Percentiles rank a stretch among this genome's conserved stretches.
Conservation (phyloP, 495 filamentous ascomycete species). For the Aspergillus steynii region DNA sequence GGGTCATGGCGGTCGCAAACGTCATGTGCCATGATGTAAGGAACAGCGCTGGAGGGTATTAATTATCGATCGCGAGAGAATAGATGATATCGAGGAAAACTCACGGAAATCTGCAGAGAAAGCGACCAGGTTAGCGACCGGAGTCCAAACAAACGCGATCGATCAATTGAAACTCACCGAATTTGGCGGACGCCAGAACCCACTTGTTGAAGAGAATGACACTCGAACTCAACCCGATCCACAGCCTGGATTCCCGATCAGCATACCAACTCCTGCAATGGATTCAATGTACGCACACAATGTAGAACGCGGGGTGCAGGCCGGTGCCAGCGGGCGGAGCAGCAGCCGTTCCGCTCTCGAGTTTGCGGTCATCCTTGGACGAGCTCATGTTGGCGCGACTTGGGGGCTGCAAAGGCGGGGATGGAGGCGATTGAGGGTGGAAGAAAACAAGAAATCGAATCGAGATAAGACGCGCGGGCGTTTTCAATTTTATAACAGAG, state of each 20-base stretch:
- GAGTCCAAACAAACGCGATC: slow-evolving; percentile 34
- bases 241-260: slow-evolving; percentile 55
- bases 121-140: neutral
- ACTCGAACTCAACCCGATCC: slow-evolving; percentile 88
- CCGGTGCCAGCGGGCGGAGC: neutral
- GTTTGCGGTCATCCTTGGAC: neutral
- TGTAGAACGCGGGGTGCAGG: neutral
- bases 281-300: neutral
- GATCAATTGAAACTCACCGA: slow-evolving; percentile 69
- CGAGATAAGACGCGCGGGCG: neutral
- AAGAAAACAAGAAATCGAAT: neutral
- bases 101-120: slow-evolving; percentile 41
- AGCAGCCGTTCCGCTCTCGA: neutral
- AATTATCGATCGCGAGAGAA: slow-evolving; percentile 4
- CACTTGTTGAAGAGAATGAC: slow-evolving; percentile 99
- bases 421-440: neutral
- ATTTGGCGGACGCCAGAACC: slow-evolving; percentile 64
- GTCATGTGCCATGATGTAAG: slow-evolving; percentile 91
- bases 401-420: neutral
- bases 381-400: neutral
- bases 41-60: slow-evolving; percentile 53
- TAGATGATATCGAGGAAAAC: slow-evolving; percentile 14
- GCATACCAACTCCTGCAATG: neutral
- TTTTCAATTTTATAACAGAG: neutral
- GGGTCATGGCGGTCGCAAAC: slow-evolving; percentile 89